phyloP scores from a whole-genome alignment of 2,329 filamentous ascomycete species.

The Leptographium lundbergii region DNA sequence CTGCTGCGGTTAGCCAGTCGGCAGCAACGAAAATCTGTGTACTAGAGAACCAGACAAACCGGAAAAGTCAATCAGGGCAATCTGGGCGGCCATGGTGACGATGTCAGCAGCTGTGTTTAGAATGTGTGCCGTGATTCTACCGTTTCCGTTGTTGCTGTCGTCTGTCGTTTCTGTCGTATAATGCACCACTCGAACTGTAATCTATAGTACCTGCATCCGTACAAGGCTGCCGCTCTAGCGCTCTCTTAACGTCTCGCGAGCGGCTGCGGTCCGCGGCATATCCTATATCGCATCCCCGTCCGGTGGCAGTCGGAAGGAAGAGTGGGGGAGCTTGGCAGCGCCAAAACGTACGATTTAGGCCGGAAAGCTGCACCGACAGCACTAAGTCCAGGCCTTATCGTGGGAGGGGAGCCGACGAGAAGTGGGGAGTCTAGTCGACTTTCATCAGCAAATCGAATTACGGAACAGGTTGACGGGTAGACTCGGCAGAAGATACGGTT shows the following conservation, averaged over 20 bases:
- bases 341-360: neutral
- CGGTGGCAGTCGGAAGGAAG: too few relatives aligned
- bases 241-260: neutral
- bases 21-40: neutral
- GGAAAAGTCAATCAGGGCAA: constrained; percentile 11
- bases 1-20: neutral
- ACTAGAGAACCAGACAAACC: constrained; percentile 1
- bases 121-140: neutral
- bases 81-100: constrained; percentile 2
- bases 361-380: neutral
- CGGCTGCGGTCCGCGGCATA: neutral
- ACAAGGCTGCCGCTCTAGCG: neutral
- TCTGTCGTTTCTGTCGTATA: too few relatives aligned
- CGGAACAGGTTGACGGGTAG: neutral
- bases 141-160: too few relatives aligned
- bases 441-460: neutral
- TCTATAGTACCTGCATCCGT: neutral
- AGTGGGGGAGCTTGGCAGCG: neutral
- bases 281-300: neutral
- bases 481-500: neutral
- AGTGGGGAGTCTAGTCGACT: neutral
- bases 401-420: neutral
- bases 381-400: neutral
- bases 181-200: neutral
- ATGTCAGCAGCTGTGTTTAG: too few relatives aligned